These are phyloP conservation scores for Ordospora colligata DNA, from an alignment of 371 early-diverging fungal species.

Conservation along the genomic window DNA sequence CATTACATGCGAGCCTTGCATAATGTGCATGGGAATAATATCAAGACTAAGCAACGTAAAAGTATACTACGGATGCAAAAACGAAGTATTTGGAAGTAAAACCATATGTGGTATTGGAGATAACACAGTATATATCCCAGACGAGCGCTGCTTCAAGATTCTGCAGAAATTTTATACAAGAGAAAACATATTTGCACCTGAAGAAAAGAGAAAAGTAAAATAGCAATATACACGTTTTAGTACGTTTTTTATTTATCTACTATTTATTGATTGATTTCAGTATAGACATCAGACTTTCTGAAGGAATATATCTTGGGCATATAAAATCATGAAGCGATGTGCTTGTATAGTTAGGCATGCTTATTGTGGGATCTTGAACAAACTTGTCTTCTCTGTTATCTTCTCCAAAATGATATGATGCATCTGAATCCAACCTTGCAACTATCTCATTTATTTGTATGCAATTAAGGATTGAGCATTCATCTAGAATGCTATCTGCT, in stretches of 20 bases:
- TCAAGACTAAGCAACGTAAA: slow-evolving; percentile 17
- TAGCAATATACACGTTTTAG: background rate
- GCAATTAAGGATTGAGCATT: slow-evolving; percentile 17
- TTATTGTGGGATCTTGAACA: background rate
- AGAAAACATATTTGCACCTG: slow-evolving; percentile 34
- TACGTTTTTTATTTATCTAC: background rate
- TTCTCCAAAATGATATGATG: background rate
- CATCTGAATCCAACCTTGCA: slow-evolving; percentile 3
- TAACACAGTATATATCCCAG: background rate
- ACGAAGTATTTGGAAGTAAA: slow-evolving; percentile 59
- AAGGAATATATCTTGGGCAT: slow-evolving; percentile 25
- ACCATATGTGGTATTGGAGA: slow-evolving; percentile 16
- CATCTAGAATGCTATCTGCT: slow-evolving; percentile 1
- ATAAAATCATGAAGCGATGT: slow-evolving; percentile 10
- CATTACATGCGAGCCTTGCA: slow-evolving; percentile 94
- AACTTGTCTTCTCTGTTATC: slow-evolving; percentile 15
- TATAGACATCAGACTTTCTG: slow-evolving; percentile 1
- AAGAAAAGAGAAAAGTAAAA: slow-evolving; percentile 17
- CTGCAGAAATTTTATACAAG: slow-evolving; percentile 35
- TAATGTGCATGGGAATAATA: slow-evolving; percentile 89
- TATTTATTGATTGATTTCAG: slow-evolving; percentile 12
- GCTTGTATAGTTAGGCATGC: background rate
- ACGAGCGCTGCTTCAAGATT: slow-evolving; percentile 32
- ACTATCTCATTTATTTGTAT: slow-evolving; percentile 25
- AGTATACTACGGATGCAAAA: slow-evolving; percentile 53